phyloP scores from a whole-genome alignment of 768 basidiomycete genomes.

The Auriscalpium microsporum region DNA sequence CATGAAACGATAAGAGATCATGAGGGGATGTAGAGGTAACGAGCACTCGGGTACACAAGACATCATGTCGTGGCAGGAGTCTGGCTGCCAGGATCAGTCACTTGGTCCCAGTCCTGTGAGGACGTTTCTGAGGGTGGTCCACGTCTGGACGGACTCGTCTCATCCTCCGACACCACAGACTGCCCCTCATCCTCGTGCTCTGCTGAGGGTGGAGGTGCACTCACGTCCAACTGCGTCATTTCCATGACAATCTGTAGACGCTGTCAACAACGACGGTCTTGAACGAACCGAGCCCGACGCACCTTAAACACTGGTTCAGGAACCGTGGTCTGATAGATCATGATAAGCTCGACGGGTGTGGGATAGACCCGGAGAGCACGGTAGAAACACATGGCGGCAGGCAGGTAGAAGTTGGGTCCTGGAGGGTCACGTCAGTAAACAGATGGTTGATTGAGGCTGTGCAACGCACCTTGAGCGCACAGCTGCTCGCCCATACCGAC shows the following conservation, averaged over 20 bases:
- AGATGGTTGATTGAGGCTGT: background rate
- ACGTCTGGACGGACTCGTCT: constrained; percentile 48
- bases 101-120: constrained; percentile 84
- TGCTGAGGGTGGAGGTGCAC: constrained; percentile 43
- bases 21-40: background rate
- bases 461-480: constrained; percentile 54
- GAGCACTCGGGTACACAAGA: background rate
- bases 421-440: background rate
- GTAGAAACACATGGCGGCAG: constrained; percentile 86
- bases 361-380: constrained; percentile 92
- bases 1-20: constrained; percentile 19
- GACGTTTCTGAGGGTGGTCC: constrained; percentile 81
- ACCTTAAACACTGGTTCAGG: constrained; percentile 77
- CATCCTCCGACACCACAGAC: constrained; percentile 40
- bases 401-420: constrained; percentile 75
- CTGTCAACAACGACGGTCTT: constrained; percentile 1
- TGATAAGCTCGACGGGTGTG: constrained; percentile 85
- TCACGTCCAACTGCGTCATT: constrained; percentile 83
- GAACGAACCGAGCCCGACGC: constrained; percentile 9
- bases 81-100: constrained; percentile 66
- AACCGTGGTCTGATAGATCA: constrained; percentile 90
- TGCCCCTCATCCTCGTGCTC: constrained; percentile 24
- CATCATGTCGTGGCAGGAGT: constrained; percentile 34
- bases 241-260: constrained; percentile 59
- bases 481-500: constrained; percentile 84